Evolutionary conservation across 169 alveolate genomes (phyloP), one percentile per base, ranked within the genome.

Genomic region (Ichthyophthirius multifiliis): DNA sequence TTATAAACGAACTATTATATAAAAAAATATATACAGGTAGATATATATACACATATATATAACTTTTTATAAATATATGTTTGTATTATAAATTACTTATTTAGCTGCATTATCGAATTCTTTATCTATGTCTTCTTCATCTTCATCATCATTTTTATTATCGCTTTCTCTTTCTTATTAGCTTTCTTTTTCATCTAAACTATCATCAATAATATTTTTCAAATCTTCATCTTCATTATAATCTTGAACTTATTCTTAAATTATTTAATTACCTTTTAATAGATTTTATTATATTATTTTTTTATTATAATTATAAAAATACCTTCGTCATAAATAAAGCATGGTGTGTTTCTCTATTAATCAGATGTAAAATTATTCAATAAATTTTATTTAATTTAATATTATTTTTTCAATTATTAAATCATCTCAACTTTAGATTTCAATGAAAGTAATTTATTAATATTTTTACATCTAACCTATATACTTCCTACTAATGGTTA

Each of bases 391-490:
- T 67, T 44, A 20, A 37, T 30, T 23, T 67, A 16, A 37, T 41
- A 18, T 2, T 35, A 16, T 35, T 62, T 41, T 67, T 44, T 67
- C 13, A 67, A 35, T 7, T 47, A 41, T 41, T 37, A 67, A 4
- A 67, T 62, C 77, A 67, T 67, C 35, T 67, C 77, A 41, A 67
- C 41, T 39, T 67, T 67, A 34, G 64, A 47, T 41, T 62, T 67
- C 7, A 67, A 37, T 18, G 62, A 47, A 37, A 67, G 35, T 37
- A 67, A 34, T 67, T 67, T 67, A 67, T 67, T 44, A 34, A 67
- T 1, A 67, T 67, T 67, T 67, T 67, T 67, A 67, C 64, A 37
- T 67, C 77, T 67, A 39, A 15, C 18, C 30, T 67, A 47, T 37
- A 67, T 67, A n/a, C 35, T 35, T 35, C 5, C 35, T 37, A 67